Evolutionary conservation across 2,329 filamentous ascomycete species (phyloP).

Genomic region (Diaporthe aspalathi): DNA sequence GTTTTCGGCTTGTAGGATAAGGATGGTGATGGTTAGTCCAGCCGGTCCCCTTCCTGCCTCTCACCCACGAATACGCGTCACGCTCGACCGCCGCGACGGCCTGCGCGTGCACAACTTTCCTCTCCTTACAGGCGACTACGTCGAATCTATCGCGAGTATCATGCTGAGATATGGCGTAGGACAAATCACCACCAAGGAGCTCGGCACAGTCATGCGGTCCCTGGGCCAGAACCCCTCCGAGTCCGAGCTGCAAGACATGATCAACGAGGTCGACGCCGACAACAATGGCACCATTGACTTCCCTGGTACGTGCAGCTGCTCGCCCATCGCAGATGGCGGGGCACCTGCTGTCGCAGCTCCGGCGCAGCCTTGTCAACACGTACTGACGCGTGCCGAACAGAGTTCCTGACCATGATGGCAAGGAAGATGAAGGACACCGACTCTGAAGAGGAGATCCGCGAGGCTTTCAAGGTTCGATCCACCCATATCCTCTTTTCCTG

Average conservation of each 20-base stretch:
- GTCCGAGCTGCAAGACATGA: constrained; percentile 92
- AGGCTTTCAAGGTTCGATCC: constrained; percentile 80
- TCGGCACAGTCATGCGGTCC: constrained; percentile 91
- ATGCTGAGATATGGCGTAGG: constrained; percentile 61
- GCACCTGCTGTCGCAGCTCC: background rate
- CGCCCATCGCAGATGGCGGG: no score
- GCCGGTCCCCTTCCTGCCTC: constrained; percentile 3
- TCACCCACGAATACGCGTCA: constrained; percentile 21
- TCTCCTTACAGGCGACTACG: background rate
- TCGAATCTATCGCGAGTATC: constrained; percentile 13
- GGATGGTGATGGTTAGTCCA: constrained; percentile 86
- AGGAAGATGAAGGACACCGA: constrained; percentile 96
- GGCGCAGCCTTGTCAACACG: constrained; percentile 8
- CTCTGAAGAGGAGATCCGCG: constrained; percentile 89
- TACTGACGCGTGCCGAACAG: constrained; percentile 55
- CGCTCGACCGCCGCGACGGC: constrained; percentile 29
- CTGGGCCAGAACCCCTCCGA: constrained; percentile 91
- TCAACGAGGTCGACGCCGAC: constrained; percentile 92
- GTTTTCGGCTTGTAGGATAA: constrained; percentile 74
- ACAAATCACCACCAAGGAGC: constrained; percentile 91
- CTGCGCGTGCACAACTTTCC: constrained; percentile 18
- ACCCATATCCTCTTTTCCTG: no score
- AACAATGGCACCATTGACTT: constrained; percentile 95
- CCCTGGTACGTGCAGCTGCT: constrained; percentile 70
- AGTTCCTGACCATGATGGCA: constrained; percentile 94